Evolutionary conservation across 306 rosid species (phyloP).

Genomic region (Trifolium fragiferum): DNA sequence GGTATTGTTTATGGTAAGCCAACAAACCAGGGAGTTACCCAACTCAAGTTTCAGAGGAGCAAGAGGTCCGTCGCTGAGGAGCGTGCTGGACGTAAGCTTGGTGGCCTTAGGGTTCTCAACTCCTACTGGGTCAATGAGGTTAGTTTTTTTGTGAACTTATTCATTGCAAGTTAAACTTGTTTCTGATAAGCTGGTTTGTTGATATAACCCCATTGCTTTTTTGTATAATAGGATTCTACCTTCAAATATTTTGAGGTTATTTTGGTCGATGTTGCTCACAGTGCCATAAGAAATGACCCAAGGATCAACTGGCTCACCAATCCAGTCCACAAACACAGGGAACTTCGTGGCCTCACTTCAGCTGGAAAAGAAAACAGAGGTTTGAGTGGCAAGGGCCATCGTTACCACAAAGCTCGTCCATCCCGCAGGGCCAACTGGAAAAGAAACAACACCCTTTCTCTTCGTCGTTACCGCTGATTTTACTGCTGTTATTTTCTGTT

Average conservation of each 20-base stretch:
- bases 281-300: slow-evolving; percentile 80
- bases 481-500: slow-evolving; percentile 3
- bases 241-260: slow-evolving; percentile 83
- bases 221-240: slow-evolving; percentile 68
- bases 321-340: slow-evolving; percentile 88
- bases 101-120: slow-evolving; percentile 94
- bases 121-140: slow-evolving; percentile 97
- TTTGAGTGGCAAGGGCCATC: slow-evolving; percentile 78
- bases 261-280: slow-evolving; percentile 77
- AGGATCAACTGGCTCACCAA: slow-evolving; percentile 86
- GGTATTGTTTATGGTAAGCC: slow-evolving; percentile 98
- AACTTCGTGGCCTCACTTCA: slow-evolving; percentile 83
- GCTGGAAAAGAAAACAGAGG: slow-evolving; percentile 88
- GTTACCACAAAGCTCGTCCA: slow-evolving; percentile 69
- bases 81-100: slow-evolving; percentile 87
- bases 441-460: slow-evolving; percentile 85
- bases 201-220: not conserved
- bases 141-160: not conserved
- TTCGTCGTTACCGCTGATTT: slow-evolving; percentile 76
- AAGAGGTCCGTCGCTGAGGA: slow-evolving; percentile 97
- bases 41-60: slow-evolving; percentile 83
- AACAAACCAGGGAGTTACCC: slow-evolving; percentile 95
- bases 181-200: not conserved
- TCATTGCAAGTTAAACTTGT: not conserved
- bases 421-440: slow-evolving; percentile 95